Base-by-base conservation (phyloP, 305 asterid species). In the Fraxinus dipetala region DNA sequence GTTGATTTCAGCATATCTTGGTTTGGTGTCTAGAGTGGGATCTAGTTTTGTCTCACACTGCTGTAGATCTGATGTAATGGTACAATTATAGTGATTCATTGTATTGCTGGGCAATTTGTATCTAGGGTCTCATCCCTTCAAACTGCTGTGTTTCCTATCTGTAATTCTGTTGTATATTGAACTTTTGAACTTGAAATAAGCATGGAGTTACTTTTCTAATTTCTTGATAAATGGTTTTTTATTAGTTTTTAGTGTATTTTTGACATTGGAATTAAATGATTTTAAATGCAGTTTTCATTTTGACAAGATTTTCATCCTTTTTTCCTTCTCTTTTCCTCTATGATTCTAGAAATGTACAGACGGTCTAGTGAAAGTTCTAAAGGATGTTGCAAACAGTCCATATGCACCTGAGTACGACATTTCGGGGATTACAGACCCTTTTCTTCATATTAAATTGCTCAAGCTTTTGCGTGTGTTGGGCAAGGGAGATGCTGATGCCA, bases 371-470 rank as follows among this genome's bases (percentile, higher is more conserved):
- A 95, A 88, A 91, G 87, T 92, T 86, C 89, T 95, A 20, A 95
- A 89, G 95, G 99, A 96, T 89, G 90, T 95, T 70, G 89, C 92
- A 22, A 95, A 95, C 91, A 96, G 98, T 87, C 93, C 99, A 80
- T 96, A 96, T 84, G 91, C 97, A 78, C 98, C 98, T 10, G 99
- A 94, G 88, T 96, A 96, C 73, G 99, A 96, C 81, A 67, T 96
- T 89, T 89, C 98, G n/a, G 98, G 99, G 89, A 95, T 95, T 79
- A 80, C 97, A 65, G 99, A 96, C 84, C 98, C 98, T 74, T 93
- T 95, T 87, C 98, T 96, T 74, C 99, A 96, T 75, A 88, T 96
- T 85, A 88, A 92, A 89, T 89, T 95, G 92, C 95, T 96, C 83
- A 91, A 76, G 89, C 90, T 96, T 81, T 89, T 96, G 91, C 84